These are phyloP conservation scores for Neofusicoccum ribis DNA, from an alignment of 2,329 filamentous ascomycete species.

Conservation along the genomic window DNA sequence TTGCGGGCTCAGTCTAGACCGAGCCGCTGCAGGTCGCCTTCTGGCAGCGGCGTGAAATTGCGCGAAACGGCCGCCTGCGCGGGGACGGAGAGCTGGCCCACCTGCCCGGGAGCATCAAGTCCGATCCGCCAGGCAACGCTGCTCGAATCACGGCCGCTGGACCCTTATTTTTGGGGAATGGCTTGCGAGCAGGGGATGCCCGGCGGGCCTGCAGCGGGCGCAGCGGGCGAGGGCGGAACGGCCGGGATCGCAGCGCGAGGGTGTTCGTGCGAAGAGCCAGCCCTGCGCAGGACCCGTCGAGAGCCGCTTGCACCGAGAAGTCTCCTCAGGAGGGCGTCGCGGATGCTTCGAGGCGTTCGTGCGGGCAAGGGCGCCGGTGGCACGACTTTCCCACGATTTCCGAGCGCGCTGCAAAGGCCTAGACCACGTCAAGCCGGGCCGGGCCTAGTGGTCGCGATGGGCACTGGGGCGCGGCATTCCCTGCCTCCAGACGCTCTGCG, in stretches of 20 bases:
- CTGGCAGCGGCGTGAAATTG: conserved; percentile 4
- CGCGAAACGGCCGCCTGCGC: neutral
- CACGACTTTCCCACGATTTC: conserved; percentile 3
- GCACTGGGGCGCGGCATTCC: neutral
- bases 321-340: conserved; percentile 2
- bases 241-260: neutral
- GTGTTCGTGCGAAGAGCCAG: neutral
- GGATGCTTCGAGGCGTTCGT: conserved; percentile 6
- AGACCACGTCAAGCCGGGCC: neutral
- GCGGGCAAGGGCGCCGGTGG: neutral
- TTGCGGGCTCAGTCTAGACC: conserved; percentile 7
- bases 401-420: neutral
- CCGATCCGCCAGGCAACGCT: conserved; percentile 2
- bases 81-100: neutral
- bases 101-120: neutral
- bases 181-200: neutral
- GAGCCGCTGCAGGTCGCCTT: conserved; percentile 8
- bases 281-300: neutral
- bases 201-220: neutral
- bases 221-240: neutral
- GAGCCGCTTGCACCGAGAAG: neutral
- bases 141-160: neutral
- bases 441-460: conserved; percentile 6
- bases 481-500: neutral
- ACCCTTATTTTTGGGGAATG: neutral